phyloP scores from a whole-genome alignment of 805 yeast genomes.

The Myxozyma neotropica region DNA sequence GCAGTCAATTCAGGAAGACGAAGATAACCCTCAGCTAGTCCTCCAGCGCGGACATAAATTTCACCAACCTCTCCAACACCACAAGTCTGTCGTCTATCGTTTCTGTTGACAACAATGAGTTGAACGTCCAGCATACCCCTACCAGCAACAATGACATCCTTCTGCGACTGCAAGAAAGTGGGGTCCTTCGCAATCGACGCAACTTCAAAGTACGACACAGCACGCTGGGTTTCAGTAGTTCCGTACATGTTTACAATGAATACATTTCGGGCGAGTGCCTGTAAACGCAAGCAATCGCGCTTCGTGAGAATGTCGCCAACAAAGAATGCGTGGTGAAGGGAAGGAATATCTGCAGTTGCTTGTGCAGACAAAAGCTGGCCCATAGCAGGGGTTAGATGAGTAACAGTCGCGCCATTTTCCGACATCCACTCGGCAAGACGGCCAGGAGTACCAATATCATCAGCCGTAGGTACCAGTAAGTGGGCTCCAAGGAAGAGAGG shows the following conservation, averaged over 20 bases:
- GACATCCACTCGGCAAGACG: conserved; percentile 97
- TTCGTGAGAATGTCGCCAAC: conserved; percentile 98
- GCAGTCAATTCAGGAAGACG: conserved; percentile 86
- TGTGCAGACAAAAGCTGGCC: conserved; percentile 96
- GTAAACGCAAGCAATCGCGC: conserved; percentile 92
- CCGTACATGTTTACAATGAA: conserved; percentile 97
- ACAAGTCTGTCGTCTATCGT: conserved; percentile 85
- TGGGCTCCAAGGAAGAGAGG: conserved; percentile 96
- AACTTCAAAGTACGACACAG: conserved; percentile 92
- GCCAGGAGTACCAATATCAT: conserved; percentile 99
- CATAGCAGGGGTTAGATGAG: conserved; percentile 99
- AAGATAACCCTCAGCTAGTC: conserved; percentile 94
- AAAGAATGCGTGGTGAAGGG: conserved; percentile 92
- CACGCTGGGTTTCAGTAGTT: conserved; percentile 98
- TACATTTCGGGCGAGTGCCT: conserved; percentile 87
- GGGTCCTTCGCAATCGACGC: conserved; percentile 71
- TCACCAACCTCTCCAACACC: conserved; percentile 99
- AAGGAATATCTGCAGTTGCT: conserved; percentile 82
- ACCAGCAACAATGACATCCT: conserved; percentile 98
- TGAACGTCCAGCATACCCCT: conserved; percentile 97
- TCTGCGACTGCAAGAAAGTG: conserved; percentile 74
- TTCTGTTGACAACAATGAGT: conserved; percentile 86
- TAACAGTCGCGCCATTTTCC: conserved; percentile 85
- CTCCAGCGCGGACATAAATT: conserved; percentile 97
- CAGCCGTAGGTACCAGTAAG: conserved; percentile 88